phyloP scores from a whole-genome alignment of 257 asterid species.

The Ligustrum vulgare region DNA sequence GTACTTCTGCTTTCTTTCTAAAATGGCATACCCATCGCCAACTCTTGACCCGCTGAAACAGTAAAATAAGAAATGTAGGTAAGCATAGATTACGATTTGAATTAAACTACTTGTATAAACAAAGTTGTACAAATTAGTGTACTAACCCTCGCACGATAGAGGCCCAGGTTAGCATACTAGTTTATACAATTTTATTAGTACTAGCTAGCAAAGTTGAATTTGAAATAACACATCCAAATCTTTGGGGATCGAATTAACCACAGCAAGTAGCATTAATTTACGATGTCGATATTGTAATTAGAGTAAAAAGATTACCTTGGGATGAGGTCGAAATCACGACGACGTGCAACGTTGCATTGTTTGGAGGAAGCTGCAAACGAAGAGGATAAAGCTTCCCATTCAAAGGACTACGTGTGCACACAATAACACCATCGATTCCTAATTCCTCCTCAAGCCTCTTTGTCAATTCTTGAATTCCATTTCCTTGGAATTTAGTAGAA shows the following conservation, averaged over 20 bases:
- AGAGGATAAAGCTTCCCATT: constrained; percentile 59
- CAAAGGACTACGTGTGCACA: constrained; percentile 71
- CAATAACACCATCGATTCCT: constrained; percentile 60
- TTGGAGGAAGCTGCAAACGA: constrained; percentile 65
- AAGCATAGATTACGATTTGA: no score
- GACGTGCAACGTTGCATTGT: constrained; percentile 70
- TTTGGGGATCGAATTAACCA: neutral
- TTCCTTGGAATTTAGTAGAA: constrained; percentile 66
- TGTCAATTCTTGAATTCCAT: constrained; percentile 53
- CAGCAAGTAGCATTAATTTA: neutral
- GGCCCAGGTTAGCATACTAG: no score
- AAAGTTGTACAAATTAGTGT: no score
- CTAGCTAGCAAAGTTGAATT: no score
- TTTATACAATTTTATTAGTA: no score
- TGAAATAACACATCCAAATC: neutral
- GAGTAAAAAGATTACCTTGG: constrained; percentile 37
- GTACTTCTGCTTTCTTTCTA: neutral
- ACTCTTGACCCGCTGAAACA: constrained; percentile 28
- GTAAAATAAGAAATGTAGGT: neutral
- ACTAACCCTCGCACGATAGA: no score
- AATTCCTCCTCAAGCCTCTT: constrained; percentile 60
- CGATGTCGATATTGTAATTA: no score
- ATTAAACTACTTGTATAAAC: no score
- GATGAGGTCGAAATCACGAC: constrained; percentile 64
- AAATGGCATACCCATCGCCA: constrained; percentile 18